Base-by-base conservation (phyloP, 1,139 yeast genomes). In the Diutina mesorugosa region DNA sequence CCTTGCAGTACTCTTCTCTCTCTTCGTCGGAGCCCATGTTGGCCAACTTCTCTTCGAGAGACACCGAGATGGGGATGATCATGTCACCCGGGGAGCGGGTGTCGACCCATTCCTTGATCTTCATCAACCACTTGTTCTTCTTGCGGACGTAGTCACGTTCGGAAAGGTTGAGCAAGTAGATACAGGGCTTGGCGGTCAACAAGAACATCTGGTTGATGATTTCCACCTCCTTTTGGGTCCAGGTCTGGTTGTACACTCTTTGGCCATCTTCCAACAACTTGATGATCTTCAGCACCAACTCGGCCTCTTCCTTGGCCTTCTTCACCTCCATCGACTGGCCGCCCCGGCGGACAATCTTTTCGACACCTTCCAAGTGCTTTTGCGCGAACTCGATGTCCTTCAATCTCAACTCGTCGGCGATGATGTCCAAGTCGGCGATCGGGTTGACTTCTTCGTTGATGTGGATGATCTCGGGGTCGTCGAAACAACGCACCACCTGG, bases 371-470 rank as follows among this genome's bases (percentile, higher is more conserved):
- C 69, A 89, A 79, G 69, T 93, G 96, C 76, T 88, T 90, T 66
- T 83, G 80, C 61, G 95, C 91, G 69, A 93, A 93, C 76, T 93
- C 99, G 64, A 91, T 90, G 75, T 93, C 99, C 77, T 93, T 93
- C 69, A 91, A 82, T 77, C 97, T 85, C 73, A 93, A 83, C 76
- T 93, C 99, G 61, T 88, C 90, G 65, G 81, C 81, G 68, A 95
- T 90, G 68, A 93, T 91, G 64, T 90, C 96, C 74, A 95, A 83
- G 74, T 93, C 99, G 69, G 96, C 89, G 58, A 81, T 85, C 61
- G 99, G 99, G 73, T 93, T 86, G 61, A 93, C 99, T 70, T 91
- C 98, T 72, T 97, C 97, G 75, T 91, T 97, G 66, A 93, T 89
- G 73, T 93, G 99, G 65, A 91, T 91, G 67, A 93, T 93, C 67